These are phyloP conservation scores for Sherardia arvensis DNA, from an alignment of 257 asterid genomes.

Conservation along the genomic window DNA sequence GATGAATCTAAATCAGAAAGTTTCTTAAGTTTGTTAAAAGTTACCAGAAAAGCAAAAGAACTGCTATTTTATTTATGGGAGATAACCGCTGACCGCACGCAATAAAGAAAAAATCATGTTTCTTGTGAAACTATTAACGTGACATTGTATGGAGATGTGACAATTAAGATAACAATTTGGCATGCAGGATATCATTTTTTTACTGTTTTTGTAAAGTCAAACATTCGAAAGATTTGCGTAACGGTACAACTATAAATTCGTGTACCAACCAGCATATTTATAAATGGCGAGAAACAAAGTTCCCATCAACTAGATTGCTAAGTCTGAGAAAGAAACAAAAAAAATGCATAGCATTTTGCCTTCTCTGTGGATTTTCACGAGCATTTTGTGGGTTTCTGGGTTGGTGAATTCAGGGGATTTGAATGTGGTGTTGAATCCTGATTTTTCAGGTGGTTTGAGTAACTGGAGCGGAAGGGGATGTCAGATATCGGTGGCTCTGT, in stretches of 20 bases:
- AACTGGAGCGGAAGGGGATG: constrained; percentile 94
- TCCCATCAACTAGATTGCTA: no score
- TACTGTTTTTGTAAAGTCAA: neutral
- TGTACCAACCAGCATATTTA: neutral
- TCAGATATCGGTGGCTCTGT: constrained; percentile 41
- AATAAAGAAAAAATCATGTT: neutral
- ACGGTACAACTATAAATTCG: neutral
- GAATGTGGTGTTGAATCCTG: constrained; percentile 51
- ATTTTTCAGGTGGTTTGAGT: constrained; percentile 57
- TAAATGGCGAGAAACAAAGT: neutral
- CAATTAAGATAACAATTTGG: neutral
- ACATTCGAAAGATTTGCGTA: neutral
- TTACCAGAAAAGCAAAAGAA: neutral
- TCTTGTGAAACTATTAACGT: neutral
- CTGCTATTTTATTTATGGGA: neutral
- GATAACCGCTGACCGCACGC: neutral
- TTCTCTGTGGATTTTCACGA: neutral
- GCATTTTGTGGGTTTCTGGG: constrained; percentile 1
- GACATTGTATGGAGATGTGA: neutral
- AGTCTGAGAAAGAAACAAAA: neutral
- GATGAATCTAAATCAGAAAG: neutral
- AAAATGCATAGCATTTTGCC: neutral
- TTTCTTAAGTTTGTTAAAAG: neutral
- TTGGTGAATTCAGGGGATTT: constrained; percentile 21
- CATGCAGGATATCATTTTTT: neutral